Conservation (phyloP, 2,329 filamentous ascomycete species). For the Apiospora koreana region DNA sequence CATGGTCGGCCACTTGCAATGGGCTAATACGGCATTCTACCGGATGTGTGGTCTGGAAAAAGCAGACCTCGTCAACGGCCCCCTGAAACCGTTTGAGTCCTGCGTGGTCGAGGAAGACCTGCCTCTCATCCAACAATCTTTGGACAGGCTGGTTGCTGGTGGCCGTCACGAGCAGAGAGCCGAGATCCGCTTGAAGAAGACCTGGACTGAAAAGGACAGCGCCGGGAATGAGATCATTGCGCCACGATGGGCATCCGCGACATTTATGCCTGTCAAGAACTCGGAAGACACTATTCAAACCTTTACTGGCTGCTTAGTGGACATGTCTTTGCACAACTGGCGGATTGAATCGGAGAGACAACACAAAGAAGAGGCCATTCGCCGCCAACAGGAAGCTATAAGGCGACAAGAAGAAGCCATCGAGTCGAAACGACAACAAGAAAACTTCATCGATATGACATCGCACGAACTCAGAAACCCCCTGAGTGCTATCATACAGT, state of each 20-base stretch:
- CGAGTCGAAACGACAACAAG: constrained; percentile 67
- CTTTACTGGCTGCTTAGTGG: constrained; percentile 50
- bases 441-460: constrained; percentile 79
- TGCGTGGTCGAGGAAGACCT: constrained; percentile 49
- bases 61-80: constrained; percentile 35
- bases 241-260: constrained; percentile 50
- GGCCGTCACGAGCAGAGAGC: constrained; percentile 23
- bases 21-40: constrained; percentile 55
- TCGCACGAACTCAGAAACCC: constrained; percentile 76
- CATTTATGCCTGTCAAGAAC: constrained; percentile 51
- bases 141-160: constrained; percentile 41
- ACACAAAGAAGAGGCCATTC: constrained; percentile 17
- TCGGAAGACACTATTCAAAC: constrained; percentile 48
- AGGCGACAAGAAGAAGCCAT: constrained; percentile 56
- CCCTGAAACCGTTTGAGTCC: constrained; percentile 45
- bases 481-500: constrained; percentile 72
- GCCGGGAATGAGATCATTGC: constrained; percentile 43
- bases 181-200: constrained; percentile 50
- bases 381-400: constrained; percentile 39
- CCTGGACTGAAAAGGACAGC: constrained; percentile 47
- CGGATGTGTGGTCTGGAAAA: constrained; percentile 52
- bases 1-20: constrained; percentile 48
- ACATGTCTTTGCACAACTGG: constrained; percentile 52
- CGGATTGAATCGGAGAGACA: constrained; percentile 50
- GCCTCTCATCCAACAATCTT: constrained; percentile 38